Percentiles rank a stretch among this genome's conserved stretches.
Evolutionary conservation across 768 basidiomycete genomes (phyloP).

Genomic region (Baorangia bicolor): DNA sequence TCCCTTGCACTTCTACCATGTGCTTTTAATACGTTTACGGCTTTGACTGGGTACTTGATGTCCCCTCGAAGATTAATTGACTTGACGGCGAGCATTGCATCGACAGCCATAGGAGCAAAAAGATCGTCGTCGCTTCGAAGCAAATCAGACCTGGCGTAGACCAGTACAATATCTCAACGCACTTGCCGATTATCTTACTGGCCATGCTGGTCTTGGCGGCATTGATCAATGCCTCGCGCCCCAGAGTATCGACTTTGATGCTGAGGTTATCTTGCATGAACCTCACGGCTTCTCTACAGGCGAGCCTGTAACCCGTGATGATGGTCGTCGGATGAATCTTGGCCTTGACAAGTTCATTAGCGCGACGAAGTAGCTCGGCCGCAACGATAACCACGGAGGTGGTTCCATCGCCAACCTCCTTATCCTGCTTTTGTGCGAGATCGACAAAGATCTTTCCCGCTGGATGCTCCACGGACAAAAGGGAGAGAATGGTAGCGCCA

Average conservation of each 20-base stretch:
- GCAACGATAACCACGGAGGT: constrained; percentile 98
- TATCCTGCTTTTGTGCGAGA: constrained; percentile 98
- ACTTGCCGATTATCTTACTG: constrained; percentile 98
- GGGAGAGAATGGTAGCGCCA: constrained; percentile 95
- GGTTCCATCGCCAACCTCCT: constrained; percentile 98
- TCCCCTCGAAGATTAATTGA: constrained; percentile 93
- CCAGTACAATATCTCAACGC: constrained; percentile 35
- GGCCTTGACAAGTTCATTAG: constrained; percentile 96
- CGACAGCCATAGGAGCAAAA: constrained; percentile 98
- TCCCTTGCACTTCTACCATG: constrained; percentile 96
- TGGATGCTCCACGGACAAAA: constrained; percentile 93
- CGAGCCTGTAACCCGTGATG: constrained; percentile 96
- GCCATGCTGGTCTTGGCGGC: constrained; percentile 98
- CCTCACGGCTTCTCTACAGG: constrained; percentile 95
- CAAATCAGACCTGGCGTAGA: background rate
- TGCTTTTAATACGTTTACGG: constrained; percentile 97
- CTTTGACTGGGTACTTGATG: constrained; percentile 98
- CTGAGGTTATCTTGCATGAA: constrained; percentile 98
- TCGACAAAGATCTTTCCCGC: constrained; percentile 97
- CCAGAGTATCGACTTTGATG: constrained; percentile 90
- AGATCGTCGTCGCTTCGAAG: constrained; percentile 85
- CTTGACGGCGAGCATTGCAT: constrained; percentile 97
- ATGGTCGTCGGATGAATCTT: constrained; percentile 99
- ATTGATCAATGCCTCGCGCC: constrained; percentile 89
- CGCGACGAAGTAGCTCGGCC: constrained; percentile 93